A percentile compares a stretch with the other conserved stretches of the same genome.
These are phyloP conservation scores for Aspergillus intermedius DNA, from an alignment of 2,329 filamentous ascomycete genomes.

Conservation along the genomic window DNA sequence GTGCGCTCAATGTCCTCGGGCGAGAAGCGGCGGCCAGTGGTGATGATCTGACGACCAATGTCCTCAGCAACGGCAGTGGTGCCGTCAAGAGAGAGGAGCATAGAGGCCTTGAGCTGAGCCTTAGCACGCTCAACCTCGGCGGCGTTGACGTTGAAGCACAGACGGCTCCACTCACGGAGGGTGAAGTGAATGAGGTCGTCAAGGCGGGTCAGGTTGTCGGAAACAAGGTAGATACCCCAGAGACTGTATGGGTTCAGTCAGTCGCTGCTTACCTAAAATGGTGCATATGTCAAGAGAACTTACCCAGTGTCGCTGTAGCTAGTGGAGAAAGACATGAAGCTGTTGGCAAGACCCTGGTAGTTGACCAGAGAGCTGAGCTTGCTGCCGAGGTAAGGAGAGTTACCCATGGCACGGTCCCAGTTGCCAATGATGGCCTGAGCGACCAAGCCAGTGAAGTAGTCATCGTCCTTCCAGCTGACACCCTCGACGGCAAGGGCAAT, in stretches of 20 bases:
- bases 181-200: conserved; percentile 98
- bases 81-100: conserved; percentile 93
- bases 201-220: conserved; percentile 76
- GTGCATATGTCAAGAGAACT: conserved; percentile 27
- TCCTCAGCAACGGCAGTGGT: conserved; percentile 97
- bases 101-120: conserved; percentile 96
- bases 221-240: conserved; percentile 98
- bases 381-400: conserved; percentile 94
- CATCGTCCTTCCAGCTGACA: conserved; percentile 98
- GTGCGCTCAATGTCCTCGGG: conserved; percentile 91
- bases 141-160: conserved; percentile 79
- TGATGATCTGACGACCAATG: conserved; percentile 97
- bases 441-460: conserved; percentile 97
- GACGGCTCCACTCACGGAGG: conserved; percentile 94
- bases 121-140: conserved; percentile 97
- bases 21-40: conserved; percentile 83
- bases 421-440: conserved; percentile 98
- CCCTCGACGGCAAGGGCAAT: conserved; percentile 98
- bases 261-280: conserved; percentile 6
- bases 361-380: conserved; percentile 94
- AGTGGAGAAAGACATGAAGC: conserved; percentile 99
- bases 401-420: conserved; percentile 98
- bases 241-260: conserved; percentile 54
- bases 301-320: conserved; percentile 99
- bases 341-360: conserved; percentile 93